These are phyloP conservation scores for Claviceps pazoutovae DNA, from an alignment of 2,329 filamentous ascomycete genomes.

Conservation along the genomic window DNA sequence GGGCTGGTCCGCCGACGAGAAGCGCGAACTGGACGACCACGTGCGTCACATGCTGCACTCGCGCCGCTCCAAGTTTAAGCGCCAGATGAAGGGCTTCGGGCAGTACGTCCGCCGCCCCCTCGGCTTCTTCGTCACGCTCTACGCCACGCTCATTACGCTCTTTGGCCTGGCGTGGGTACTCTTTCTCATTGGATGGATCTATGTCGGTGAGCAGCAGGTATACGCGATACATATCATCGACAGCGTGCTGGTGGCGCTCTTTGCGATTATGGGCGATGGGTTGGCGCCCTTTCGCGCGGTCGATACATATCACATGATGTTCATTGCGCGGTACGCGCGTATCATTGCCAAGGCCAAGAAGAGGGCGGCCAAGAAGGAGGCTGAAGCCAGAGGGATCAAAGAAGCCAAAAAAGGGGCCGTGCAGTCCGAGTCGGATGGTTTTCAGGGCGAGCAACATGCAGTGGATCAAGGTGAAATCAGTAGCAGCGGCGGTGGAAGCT, in stretches of 20 bases:
- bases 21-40: conserved; percentile 67
- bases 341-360: conserved; percentile 29
- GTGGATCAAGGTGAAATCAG: neutral
- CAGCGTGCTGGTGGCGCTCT: conserved; percentile 55
- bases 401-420: too few species aligned
- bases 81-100: conserved; percentile 63
- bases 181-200: conserved; percentile 85
- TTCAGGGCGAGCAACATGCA: too few species aligned
- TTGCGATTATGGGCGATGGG: conserved; percentile 57
- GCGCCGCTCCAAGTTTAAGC: conserved; percentile 63
- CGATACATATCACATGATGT: conserved; percentile 81
- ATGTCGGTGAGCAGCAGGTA: conserved; percentile 56
- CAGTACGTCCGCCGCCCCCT: conserved; percentile 66
- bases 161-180: conserved; percentile 82
- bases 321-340: conserved; percentile 53
- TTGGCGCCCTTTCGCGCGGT: conserved; percentile 61
- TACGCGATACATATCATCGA: conserved; percentile 60
- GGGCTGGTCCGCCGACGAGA: conserved; percentile 62
- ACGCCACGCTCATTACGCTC: conserved; percentile 67
- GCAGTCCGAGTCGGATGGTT: too few species aligned
- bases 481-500: conserved; percentile 8
- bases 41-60: conserved; percentile 83
- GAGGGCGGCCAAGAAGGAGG: conserved; percentile 2
- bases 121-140: conserved; percentile 72
- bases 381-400: too few species aligned